Percentiles rank a stretch among this genome's conserved stretches.
These are phyloP conservation scores for Ophiocordyceps unilateralis DNA, from an alignment of 2,329 filamentous ascomycete species.

Conservation along the genomic window DNA sequence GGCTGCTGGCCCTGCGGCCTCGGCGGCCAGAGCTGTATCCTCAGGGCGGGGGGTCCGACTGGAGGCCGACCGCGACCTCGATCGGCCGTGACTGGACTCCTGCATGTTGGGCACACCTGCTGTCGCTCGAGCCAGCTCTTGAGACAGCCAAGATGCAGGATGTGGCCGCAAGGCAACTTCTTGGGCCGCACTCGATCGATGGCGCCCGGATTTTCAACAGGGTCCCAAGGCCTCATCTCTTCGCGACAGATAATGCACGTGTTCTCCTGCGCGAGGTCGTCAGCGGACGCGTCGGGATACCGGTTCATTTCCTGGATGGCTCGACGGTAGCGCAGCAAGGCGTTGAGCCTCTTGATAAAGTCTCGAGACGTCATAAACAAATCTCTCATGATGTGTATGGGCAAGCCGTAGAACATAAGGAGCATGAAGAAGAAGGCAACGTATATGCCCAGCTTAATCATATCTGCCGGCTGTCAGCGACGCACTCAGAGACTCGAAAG, in stretches of 20 bases:
- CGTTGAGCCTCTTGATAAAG: slow-evolving; percentile 76
- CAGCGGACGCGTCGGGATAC: slow-evolving; percentile 77
- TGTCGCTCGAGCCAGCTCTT: slow-evolving; percentile 96
- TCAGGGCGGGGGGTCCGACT: slow-evolving; percentile 12
- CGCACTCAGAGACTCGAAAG: slow-evolving; percentile 4
- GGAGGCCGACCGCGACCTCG: slow-evolving; percentile 10
- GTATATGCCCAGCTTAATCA: slow-evolving; percentile 81
- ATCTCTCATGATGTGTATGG: slow-evolving; percentile 92
- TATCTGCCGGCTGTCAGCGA: slow-evolving; percentile 35
- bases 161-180: slow-evolving; percentile 91
- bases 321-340: slow-evolving; percentile 77
- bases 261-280: slow-evolving; percentile 72
- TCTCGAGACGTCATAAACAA: slow-evolving; percentile 87
- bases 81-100: slow-evolving; percentile 47
- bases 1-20: slow-evolving; percentile 4
- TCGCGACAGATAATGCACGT: slow-evolving; percentile 97
- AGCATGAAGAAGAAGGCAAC: slow-evolving; percentile 85
- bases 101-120: slow-evolving; percentile 91
- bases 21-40: slow-evolving; percentile 13
- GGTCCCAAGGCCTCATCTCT: slow-evolving; percentile 73
- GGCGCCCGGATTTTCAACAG: slow-evolving; percentile 39
- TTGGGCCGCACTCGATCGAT: slow-evolving; percentile 80
- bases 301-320: slow-evolving; percentile 89
- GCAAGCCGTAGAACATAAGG: slow-evolving; percentile 82
- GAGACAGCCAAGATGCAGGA: slow-evolving; percentile 83